These are phyloP conservation scores for Escovopsis sp. DNA, from an alignment of 2,329 filamentous ascomycete species.

Conservation along the genomic window DNA sequence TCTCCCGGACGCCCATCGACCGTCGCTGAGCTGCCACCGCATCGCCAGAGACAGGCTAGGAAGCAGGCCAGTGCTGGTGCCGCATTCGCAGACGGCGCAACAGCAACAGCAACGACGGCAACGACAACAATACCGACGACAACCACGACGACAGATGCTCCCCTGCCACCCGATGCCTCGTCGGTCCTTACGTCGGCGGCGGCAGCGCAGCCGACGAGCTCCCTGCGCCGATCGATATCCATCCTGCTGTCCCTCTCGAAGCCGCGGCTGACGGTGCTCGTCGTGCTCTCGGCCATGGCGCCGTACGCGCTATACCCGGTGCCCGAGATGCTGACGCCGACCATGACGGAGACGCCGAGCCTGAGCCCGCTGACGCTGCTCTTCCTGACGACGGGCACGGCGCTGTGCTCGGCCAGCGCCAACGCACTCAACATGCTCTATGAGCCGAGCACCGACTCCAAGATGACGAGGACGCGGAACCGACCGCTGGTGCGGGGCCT, in stretches of 20 bases:
- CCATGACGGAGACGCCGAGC: conserved; percentile 53
- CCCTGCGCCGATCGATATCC: conserved; percentile 51
- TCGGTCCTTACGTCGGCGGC: conserved; percentile 38
- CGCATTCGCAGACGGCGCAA: neutral
- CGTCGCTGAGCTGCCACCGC: conserved; percentile 16
- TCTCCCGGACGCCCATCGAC: conserved; percentile 9
- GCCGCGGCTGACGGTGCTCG: conserved; percentile 78
- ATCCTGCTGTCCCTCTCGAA: conserved; percentile 88
- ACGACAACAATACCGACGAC: too few relatives aligned
- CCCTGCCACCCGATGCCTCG: conserved; percentile 35
- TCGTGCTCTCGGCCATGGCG: conserved; percentile 80
- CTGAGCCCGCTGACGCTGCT: conserved; percentile 81
- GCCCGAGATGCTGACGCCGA: conserved; percentile 63
- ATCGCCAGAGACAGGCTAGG: conserved; percentile 19
- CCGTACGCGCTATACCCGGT: conserved; percentile 90
- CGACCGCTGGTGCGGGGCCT: conserved; percentile 74
- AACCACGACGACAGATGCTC: conserved; percentile 9
- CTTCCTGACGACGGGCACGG: conserved; percentile 80
- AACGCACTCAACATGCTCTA: conserved; percentile 97
- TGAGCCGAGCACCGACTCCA: conserved; percentile 75
- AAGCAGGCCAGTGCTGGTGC: conserved; percentile 9
- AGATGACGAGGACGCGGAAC: conserved; percentile 88
- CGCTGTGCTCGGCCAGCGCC: conserved; percentile 76
- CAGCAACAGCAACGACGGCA: too few relatives aligned
- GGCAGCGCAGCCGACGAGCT: conserved; percentile 32